Base-by-base conservation (phyloP, 1,139 yeast genomes). In the Taphrina pruni region DNA sequence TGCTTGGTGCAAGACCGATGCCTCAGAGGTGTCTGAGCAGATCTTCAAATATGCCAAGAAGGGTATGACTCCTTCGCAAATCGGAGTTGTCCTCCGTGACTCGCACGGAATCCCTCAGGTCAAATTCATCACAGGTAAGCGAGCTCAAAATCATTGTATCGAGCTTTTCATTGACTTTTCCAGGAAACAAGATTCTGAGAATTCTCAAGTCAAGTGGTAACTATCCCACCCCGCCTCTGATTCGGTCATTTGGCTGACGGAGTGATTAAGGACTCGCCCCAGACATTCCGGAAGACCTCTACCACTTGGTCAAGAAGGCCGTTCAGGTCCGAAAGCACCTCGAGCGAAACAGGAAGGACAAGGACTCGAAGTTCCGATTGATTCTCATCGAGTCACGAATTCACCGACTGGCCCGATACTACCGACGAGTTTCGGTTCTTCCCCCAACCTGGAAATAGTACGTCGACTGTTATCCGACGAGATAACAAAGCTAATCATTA, bases 261-360 rank as follows among this genome's bases (percentile, higher is more conserved):
- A 78, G 80, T 73, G 79, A 78, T 78, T 71, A 73, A 79, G 81
- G 82, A 74, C 88, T 95, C 82, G 99, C 98, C 81, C 98, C 99
- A 84, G 99, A 94, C 86, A 89, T 94, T 81, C 99, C 99, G 85
- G 99, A 94, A 88, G 99, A 94, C 83, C 90, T 94, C 81, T 94
- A 94, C 95, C 93, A 85, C 86, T 90, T 94, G 85, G 95, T 94
- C 82, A 94, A 94, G 93, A 94, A 94, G 89, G 99, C 99, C 83
- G 98, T 94, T 80, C 82, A 97, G 78, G 97, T 95, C 84, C 93
- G 99, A 91, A 95, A 95, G 90, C 99, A 94, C 86, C 90, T 94
- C 83, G 99, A 95, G 87, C 91, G 96, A 86, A 94, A 94, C 97
- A 92, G 99, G 90, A 95, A 94, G 88, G 99, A 94, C 87, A 93